Evolutionary conservation across 2,329 filamentous ascomycete species (phyloP).

Genomic region (Teratosphaeria gauchensis): DNA sequence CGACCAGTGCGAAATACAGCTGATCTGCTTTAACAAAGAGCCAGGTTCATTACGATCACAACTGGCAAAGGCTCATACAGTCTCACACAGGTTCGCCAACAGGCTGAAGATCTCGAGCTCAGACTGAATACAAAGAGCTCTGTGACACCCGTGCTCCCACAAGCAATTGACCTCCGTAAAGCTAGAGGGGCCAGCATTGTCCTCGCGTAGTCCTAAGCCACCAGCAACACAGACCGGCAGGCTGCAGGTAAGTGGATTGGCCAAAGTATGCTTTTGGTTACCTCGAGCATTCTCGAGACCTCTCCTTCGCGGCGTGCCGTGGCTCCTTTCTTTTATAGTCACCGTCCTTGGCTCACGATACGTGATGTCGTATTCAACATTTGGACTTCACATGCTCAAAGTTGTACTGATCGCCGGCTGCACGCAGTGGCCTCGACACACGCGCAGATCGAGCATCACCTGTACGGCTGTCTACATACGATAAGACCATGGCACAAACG

Average conservation of each 20-base stretch:
- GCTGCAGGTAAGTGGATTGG: no score
- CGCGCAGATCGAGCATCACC: not conserved
- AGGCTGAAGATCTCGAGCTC: not conserved
- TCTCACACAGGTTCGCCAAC: not conserved
- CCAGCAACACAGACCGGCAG: no score
- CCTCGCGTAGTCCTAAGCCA: not conserved
- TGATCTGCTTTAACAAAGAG: no score
- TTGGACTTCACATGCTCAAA: not conserved
- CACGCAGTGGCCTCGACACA: not conserved
- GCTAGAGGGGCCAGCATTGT: no score
- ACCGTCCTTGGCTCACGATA: not conserved
- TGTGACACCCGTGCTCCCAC: not conserved
- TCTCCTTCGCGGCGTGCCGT: no score
- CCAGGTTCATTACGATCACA: not conserved
- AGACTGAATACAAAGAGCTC: not conserved
- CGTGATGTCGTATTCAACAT: not conserved
- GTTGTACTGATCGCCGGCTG: not conserved
- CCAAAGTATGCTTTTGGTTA: no score
- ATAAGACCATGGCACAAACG: not conserved
- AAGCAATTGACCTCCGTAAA: no score
- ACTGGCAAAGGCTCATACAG: not conserved
- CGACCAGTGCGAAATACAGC: not conserved
- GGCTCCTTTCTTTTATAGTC: not conserved
- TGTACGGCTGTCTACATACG: not conserved
- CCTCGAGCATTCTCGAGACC: no score